A percentile compares a stretch with the other conserved stretches of the same genome.
Conservation (phyloP, 2,329 filamentous ascomycete genomes). For the Tolypocladium inflatum region DNA sequence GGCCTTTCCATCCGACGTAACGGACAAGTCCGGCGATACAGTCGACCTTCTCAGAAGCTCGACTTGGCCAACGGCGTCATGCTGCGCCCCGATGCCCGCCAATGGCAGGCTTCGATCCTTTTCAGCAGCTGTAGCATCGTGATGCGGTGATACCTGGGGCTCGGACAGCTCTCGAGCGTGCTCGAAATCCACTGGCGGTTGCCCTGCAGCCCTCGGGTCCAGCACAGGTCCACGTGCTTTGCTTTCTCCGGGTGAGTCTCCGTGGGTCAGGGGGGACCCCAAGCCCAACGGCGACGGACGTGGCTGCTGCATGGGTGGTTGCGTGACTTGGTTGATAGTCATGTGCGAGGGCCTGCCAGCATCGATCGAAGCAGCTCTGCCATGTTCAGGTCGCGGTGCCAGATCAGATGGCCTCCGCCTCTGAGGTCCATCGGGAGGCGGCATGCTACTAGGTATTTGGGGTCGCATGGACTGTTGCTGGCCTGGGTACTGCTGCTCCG, state of each 20-base stretch:
- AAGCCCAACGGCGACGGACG: conserved; percentile 5
- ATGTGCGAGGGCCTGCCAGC: conserved; percentile 5
- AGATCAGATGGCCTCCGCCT: not conserved
- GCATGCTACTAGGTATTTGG: not conserved
- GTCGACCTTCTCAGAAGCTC: conserved; percentile 1
- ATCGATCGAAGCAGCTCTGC: conserved; percentile 2
- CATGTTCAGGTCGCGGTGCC: too few relatives aligned
- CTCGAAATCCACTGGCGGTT: not conserved
- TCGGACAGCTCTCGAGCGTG: not conserved
- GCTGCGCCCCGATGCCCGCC: not conserved
- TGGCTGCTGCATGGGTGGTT: conserved; percentile 1
- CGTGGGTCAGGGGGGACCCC: conserved; percentile 1
- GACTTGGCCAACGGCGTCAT: not conserved
- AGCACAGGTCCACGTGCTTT: not conserved
- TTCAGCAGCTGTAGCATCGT: not conserved
- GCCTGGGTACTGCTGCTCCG: not conserved
- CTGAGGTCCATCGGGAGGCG: not conserved
- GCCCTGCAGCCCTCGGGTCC: not conserved
- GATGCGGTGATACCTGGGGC: not conserved
- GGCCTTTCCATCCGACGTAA: conserved; percentile 1
- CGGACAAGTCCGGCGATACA: conserved; percentile 6
- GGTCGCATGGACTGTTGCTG: not conserved
- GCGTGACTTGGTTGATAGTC: not conserved
- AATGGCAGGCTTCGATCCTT: not conserved
- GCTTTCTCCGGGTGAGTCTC: not conserved